Conservation (phyloP, 163 green algal species). For the Scenedesmus sp. region DNA sequence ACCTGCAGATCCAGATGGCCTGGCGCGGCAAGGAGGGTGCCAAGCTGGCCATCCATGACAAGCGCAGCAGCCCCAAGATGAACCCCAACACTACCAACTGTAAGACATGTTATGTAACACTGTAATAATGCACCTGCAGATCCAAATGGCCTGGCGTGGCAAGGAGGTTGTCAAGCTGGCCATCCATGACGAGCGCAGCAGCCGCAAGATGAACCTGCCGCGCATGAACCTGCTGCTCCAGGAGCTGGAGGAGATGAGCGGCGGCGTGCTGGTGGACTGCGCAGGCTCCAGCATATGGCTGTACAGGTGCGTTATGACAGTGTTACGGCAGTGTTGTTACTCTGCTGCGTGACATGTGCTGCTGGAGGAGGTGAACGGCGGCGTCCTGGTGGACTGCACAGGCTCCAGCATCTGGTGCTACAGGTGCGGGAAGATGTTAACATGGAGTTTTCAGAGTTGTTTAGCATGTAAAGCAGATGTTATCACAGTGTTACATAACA, state of each 20-base stretch:
- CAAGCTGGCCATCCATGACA: conserved; percentile 43
- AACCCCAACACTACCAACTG: background rate
- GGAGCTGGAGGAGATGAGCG: conserved; percentile 46
- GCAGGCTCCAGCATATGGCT: conserved; percentile 39
- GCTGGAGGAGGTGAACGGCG: conserved; percentile 24
- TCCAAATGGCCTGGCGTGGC: background rate
- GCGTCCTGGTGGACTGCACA: background rate
- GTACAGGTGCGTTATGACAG: conserved; percentile 19
- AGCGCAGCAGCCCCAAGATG: background rate
- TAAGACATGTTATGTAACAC: too few species aligned
- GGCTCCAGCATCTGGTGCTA: conserved; percentile 32
- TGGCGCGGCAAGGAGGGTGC: conserved; percentile 29
- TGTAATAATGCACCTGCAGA: background rate
- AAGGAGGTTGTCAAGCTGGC: conserved; percentile 36
- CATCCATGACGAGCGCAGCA: conserved; percentile 35
- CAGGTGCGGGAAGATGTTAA: background rate
- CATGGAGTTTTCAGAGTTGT: background rate
- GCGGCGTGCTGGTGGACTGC: conserved; percentile 25
- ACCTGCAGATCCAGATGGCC: background rate
- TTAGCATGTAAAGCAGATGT: too few species aligned
- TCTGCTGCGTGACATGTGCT: conserved; percentile 21
- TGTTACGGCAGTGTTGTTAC: too few species aligned
- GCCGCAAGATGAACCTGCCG: conserved; percentile 31
- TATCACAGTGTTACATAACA: too few species aligned
- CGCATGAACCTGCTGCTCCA: conserved; percentile 43